Base-by-base conservation (phyloP, 108 stramenopile genomes). In the Aureococcus anophagefferens region DNA sequence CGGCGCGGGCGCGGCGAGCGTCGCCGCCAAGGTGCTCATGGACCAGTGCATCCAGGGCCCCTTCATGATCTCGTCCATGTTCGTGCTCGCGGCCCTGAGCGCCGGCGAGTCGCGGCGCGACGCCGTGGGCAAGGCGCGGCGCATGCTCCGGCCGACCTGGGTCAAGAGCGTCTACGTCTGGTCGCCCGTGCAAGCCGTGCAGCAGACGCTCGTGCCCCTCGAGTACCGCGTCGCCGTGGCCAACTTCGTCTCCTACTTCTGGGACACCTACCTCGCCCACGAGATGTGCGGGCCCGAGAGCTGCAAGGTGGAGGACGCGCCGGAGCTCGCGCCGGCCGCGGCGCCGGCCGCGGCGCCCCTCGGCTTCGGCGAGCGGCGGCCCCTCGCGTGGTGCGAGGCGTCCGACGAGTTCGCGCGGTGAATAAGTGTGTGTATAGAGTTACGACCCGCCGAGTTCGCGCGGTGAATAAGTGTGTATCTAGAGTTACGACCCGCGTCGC, bases 221-320 rank as follows among this genome's bases (percentile, higher is more conserved):
- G 18, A 64, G 64, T 64, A 64, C 32, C 64, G 64, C 7, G 64
- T 64, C 32, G 64, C 64, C 64, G 30, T 32, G 32, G 64, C 64
- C 14, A 64, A 64, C 64, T 9, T 31, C 64, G 64, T 64, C 32
- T 33, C 32, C 32, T 64, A 64, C 14, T 64, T 64, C 16, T 64
- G 64, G 64, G 64, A 64, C 64, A 64, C 64, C 15, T 64, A 64
- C 64, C 64, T 64, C 14, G 13, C 64, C 32, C 13, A 11, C 32
- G 14, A 33, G 29, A 64, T 64, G 64, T 44, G n/a, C n/a, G n/a
- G n/a, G n/a, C n/a, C n/a, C n/a, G n/a, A n/a, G n/a, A n/a, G n/a
- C n/a, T n/a, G n/a, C n/a, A n/a, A n/a, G n/a, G n/a, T n/a, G n/a
- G n/a, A n/a, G n/a, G n/a, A n/a, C n/a, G n/a, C n/a, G n/a, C n/a